These are phyloP conservation scores for Phytophthora tentaculata DNA, from an alignment of 352 stramenopile species.

Conservation along the genomic window DNA sequence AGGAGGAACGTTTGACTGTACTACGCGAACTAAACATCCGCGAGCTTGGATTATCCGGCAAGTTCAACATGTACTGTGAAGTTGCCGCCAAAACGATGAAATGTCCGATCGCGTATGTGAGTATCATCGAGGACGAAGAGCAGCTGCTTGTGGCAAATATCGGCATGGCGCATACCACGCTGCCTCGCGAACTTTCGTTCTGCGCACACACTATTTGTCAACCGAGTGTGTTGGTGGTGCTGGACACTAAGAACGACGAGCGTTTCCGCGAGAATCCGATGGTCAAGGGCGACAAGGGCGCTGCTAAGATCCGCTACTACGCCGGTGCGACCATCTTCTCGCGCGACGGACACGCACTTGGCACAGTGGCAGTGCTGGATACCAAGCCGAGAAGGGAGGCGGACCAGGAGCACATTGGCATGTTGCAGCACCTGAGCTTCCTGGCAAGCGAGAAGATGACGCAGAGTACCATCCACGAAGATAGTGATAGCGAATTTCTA, in stretches of 20 bases:
- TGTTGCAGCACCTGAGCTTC: constrained; percentile 89
- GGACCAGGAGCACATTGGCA: constrained; percentile 88
- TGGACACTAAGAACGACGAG: constrained; percentile 88
- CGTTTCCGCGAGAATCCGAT: constrained; percentile 89
- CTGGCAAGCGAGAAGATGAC: constrained; percentile 90
- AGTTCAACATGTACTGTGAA: constrained; percentile 91
- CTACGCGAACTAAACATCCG: constrained; percentile 85
- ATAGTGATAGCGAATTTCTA: constrained; percentile 84
- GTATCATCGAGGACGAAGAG: constrained; percentile 86
- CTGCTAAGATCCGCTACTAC: constrained; percentile 90
- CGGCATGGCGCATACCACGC: constrained; percentile 80
- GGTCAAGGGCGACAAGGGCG: constrained; percentile 84
- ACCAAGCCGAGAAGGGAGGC: constrained; percentile 78
- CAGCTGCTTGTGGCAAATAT: constrained; percentile 87
- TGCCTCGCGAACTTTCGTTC: constrained; percentile 84
- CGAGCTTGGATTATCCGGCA: constrained; percentile 70
- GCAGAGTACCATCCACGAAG: constrained; percentile 78
- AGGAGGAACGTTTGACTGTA: constrained; percentile 76
- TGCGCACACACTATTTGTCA: constrained; percentile 89
- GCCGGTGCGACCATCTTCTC: constrained; percentile 86
- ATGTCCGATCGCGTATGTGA: constrained; percentile 87
- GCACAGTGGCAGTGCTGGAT: constrained; percentile 85
- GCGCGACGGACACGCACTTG: constrained; percentile 74
- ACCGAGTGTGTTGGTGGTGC: constrained; percentile 78
- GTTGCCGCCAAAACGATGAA: constrained; percentile 90